These are phyloP conservation scores for Hanseniaspora lindneri DNA, from an alignment of 805 yeast genomes.

Conservation along the genomic window DNA sequence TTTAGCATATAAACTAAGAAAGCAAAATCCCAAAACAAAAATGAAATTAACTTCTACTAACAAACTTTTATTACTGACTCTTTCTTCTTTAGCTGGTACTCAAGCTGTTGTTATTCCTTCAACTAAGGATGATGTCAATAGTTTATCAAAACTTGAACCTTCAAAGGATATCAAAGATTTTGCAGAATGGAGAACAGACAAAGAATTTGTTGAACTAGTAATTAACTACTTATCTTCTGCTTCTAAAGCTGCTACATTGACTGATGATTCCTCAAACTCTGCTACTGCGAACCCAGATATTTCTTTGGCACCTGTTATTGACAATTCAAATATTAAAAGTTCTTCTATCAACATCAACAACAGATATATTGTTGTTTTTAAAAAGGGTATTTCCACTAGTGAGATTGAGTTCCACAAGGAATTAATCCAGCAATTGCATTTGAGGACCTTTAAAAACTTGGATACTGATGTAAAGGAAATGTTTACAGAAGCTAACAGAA, in stretches of 20 bases:
- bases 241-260: neutral
- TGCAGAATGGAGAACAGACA: constrained; percentile 11
- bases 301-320: constrained; percentile 13
- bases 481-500: constrained; percentile 31
- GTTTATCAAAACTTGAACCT: constrained; percentile 24
- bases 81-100: constrained; percentile 33
- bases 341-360: constrained; percentile 37
- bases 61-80: constrained; percentile 22
- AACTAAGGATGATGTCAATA: constrained; percentile 19
- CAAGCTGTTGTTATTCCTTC: constrained; percentile 55
- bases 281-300: neutral
- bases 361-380: constrained; percentile 78
- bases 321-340: neutral
- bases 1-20: neutral
- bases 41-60: constrained; percentile 5
- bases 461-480: constrained; percentile 26
- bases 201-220: constrained; percentile 19
- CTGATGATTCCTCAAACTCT: neutral
- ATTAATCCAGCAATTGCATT: constrained; percentile 48
- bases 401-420: constrained; percentile 53
- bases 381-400: constrained; percentile 44
- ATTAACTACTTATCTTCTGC: neutral
- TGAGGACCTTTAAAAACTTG: constrained; percentile 31
- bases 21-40: neutral
- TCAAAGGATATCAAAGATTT: constrained; percentile 26